These are phyloP conservation scores for Cyberlindnera sargentensis DNA, from an alignment of 805 yeast genomes.

Conservation along the genomic window DNA sequence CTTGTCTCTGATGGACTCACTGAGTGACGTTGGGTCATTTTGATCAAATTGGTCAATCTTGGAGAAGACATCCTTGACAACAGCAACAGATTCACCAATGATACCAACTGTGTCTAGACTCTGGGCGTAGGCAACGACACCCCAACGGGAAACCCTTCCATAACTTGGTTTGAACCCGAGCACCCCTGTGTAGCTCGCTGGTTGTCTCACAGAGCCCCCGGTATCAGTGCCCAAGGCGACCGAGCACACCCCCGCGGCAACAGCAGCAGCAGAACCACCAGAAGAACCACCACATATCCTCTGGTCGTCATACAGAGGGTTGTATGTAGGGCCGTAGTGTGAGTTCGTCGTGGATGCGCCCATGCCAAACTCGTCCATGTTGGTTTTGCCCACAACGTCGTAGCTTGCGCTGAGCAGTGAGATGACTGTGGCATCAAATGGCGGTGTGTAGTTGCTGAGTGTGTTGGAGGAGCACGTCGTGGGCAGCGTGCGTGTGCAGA, in stretches of 20 bases:
- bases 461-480: constrained; percentile 79
- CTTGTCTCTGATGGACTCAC: constrained; percentile 27
- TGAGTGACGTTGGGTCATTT: constrained; percentile 73
- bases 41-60: constrained; percentile 55
- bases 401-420: constrained; percentile 46
- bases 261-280: constrained; percentile 95
- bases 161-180: constrained; percentile 91
- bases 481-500: constrained; percentile 54
- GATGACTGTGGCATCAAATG: constrained; percentile 75
- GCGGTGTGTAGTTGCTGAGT: constrained; percentile 55
- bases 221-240: constrained; percentile 92
- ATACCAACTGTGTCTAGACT: constrained; percentile 93
- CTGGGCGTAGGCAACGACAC: constrained; percentile 90
- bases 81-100: constrained; percentile 42
- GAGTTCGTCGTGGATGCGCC: constrained; percentile 67
- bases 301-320: constrained; percentile 34
- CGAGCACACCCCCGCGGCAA: constrained; percentile 62
- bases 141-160: constrained; percentile 88
- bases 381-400: constrained; percentile 67
- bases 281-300: constrained; percentile 84
- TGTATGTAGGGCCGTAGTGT: constrained; percentile 48
- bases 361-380: constrained; percentile 98
- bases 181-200: constrained; percentile 81
- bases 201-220: constrained; percentile 92
- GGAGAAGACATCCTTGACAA: constrained; percentile 41